A percentile compares a stretch with the other conserved stretches of the same genome.
These are phyloP conservation scores for Aspergillus sp. DNA, from an alignment of 2,329 filamentous ascomycete genomes.

Conservation along the genomic window DNA sequence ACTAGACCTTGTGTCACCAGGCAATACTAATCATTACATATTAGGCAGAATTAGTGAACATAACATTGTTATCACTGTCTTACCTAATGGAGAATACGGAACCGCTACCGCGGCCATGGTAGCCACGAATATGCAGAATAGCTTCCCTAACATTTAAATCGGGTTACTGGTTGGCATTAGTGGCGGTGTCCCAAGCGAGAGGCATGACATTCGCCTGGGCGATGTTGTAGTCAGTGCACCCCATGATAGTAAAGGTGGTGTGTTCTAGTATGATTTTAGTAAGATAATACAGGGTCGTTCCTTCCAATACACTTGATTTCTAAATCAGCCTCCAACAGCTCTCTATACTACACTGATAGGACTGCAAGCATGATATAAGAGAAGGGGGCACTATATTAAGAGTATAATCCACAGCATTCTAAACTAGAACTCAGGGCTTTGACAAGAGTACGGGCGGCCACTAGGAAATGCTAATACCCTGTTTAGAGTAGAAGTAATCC, in stretches of 20 bases:
- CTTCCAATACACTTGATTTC: slow-evolving; percentile 17
- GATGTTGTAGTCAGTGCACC: slow-evolving; percentile 24
- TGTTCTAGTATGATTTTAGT: slow-evolving; percentile 29
- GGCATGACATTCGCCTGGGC: slow-evolving; percentile 22
- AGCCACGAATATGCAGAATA: background rate
- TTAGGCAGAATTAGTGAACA: background rate
- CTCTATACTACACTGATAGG: slow-evolving; percentile 17
- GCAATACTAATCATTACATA: background rate
- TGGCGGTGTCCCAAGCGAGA: slow-evolving; percentile 14
- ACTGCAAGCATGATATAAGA: slow-evolving; percentile 15
- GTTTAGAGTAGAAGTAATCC: no score
- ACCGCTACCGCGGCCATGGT: background rate
- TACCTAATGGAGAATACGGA: background rate
- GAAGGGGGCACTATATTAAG: background rate
- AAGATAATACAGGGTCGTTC: slow-evolving; percentile 15
- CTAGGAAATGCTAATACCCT: no score
- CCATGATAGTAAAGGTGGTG: slow-evolving; percentile 10
- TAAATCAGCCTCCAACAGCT: slow-evolving; percentile 20
- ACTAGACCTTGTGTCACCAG: no score
- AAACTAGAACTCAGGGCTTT: no score
- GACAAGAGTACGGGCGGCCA: no score
- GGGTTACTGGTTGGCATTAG: slow-evolving; percentile 23
- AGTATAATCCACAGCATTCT: background rate
- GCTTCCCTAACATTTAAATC: background rate
- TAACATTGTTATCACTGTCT: background rate